Base-by-base conservation (phyloP, 495 filamentous ascomycete species). In the Lasiosphaeria hispida region DNA sequence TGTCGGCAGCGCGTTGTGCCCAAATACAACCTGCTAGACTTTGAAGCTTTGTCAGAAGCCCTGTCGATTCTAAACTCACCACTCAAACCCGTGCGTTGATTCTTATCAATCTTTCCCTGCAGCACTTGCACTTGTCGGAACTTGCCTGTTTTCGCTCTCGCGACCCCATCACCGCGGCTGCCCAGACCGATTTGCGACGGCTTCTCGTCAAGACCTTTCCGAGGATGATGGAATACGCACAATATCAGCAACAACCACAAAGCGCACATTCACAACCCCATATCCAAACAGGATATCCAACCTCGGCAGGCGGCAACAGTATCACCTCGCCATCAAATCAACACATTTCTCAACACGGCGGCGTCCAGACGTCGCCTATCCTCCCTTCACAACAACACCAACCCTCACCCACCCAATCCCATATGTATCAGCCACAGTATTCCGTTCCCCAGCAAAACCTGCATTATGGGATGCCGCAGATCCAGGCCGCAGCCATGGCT, bases 151-250 rank as follows among this genome's bases (percentile, higher is more conserved):
- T 33, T 17, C 19, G 30, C 56, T 19, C 13, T 38, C 18, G 36
- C 47, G 42, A 59, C 58, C 42, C 30, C 33, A 47, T 11, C 42
- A 62, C 40, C 57, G 59, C 60, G 49, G 50, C 53, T 59, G 39
- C 53, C 51, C 63, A 54, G 23, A 30, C 23, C 62, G 43, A 62
- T 45, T 57, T 40, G 35, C 47, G 48, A 63, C 62, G 62, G 43
- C 49, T 51, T 48, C 30, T 59, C 45, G 62, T 64, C 66, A 52
- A 49, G 6, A 60, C 48, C 18, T 59, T 35, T 53, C 57, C 51
- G 58, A 83, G 71, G 69, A 84, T 85, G 79, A 86, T 85, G 81
- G 84, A 87, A 72, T 87, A 87, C 83, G 81, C 83, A 65, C 80
- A 81, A 81, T 86, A 86, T 67, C 83, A 82, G 74, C 81, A 82